Conservation (phyloP, 108 stramenopile species). For the Epithemia pelagica region DNA sequence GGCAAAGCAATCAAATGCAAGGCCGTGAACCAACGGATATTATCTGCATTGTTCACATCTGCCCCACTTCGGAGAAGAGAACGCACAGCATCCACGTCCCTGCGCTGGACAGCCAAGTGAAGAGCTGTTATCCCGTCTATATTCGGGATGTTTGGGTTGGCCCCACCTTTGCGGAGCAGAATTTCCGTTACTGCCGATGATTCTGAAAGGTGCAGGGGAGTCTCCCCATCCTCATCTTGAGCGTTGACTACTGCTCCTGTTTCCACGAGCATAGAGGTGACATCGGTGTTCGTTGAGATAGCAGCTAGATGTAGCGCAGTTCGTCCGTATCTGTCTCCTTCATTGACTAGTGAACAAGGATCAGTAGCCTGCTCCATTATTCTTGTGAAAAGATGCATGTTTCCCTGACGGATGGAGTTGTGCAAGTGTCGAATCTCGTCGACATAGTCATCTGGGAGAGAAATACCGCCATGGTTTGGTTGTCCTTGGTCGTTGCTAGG, state of each 20-base stretch:
- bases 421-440: constrained; percentile 10
- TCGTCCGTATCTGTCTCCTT: constrained; percentile 34
- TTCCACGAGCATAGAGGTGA: constrained; percentile 42
- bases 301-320: constrained; percentile 77
- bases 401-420: constrained; percentile 1
- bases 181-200: constrained; percentile 32
- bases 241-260: constrained; percentile 55
- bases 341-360: constrained; percentile 32
- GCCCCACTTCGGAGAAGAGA: constrained; percentile 48
- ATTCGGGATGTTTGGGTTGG: constrained; percentile 86
- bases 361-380: constrained; percentile 11
- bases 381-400: constrained; percentile 5
- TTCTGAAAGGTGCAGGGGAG: constrained; percentile 63
- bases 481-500: background rate
- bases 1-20: constrained; percentile 63
- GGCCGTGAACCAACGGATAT: constrained; percentile 70
- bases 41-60: constrained; percentile 67
- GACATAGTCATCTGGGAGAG: background rate
- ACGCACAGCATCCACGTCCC: constrained; percentile 56
- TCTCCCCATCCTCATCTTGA: constrained; percentile 73
- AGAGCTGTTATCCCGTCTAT: constrained; percentile 70
- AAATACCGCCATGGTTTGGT: background rate
- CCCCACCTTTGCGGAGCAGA: constrained; percentile 47
- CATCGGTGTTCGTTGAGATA: constrained; percentile 27
- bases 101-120: constrained; percentile 67